Evolutionary conservation across 805 yeast species (phyloP).

Genomic region (Saccharomycopsis sp.): DNA sequence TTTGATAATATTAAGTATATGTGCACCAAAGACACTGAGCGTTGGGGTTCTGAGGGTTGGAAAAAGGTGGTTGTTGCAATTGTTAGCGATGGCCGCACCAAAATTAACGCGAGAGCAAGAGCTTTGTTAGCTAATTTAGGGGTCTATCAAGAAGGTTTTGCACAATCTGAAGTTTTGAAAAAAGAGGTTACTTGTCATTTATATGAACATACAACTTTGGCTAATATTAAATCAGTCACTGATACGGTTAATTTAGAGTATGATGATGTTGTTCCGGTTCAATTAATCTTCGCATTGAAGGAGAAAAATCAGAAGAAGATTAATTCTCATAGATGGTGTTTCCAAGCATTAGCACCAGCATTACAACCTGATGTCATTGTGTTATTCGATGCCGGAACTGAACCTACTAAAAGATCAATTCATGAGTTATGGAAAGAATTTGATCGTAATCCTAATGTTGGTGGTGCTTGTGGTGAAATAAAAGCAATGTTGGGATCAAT

Average conservation of each 20-base stretch:
- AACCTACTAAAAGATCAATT: constrained; percentile 50
- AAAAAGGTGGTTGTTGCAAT: constrained; percentile 57
- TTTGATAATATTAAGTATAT: constrained; percentile 59
- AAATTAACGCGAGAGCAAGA: constrained; percentile 55
- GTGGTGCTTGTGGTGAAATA: constrained; percentile 71
- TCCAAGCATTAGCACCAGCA: constrained; percentile 54
- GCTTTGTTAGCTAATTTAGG: constrained; percentile 61
- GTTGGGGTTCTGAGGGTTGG: constrained; percentile 57
- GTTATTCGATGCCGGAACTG: constrained; percentile 59
- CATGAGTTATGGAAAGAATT: constrained; percentile 59
- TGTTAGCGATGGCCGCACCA: constrained; percentile 60
- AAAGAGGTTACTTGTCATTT: constrained; percentile 57
- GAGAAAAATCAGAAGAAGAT: constrained; percentile 59
- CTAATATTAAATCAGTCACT: constrained; percentile 35
- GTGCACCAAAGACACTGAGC: constrained; percentile 41
- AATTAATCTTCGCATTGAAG: constrained; percentile 52
- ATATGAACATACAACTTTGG: constrained; percentile 60
- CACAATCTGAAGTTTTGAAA: constrained; percentile 53
- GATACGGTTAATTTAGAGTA: constrained; percentile 49
- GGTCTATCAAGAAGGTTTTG: constrained; percentile 59
- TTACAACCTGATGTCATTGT: constrained; percentile 52
- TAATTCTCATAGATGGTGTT: constrained; percentile 64
- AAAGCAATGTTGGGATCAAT: constrained; percentile 49
- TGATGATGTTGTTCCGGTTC: constrained; percentile 54
- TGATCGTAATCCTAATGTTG: constrained; percentile 49